phyloP scores from a whole-genome alignment of 2,329 filamentous ascomycete genomes.

The Pestalotiopsis sp. region DNA sequence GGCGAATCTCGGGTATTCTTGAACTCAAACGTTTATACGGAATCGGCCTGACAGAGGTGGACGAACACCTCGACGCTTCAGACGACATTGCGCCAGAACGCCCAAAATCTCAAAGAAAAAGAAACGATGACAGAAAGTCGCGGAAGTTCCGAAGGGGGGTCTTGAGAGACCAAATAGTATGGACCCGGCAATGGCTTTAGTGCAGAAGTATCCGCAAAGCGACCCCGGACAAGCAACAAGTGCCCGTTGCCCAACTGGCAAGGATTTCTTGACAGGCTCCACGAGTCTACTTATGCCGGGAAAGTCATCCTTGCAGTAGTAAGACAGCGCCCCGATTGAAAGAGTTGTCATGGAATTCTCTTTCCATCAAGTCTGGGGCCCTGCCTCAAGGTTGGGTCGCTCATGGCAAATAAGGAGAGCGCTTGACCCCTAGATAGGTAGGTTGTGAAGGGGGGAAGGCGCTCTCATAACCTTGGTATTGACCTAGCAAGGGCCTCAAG shows the following conservation, averaged over 20 bases:
- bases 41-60: neutral
- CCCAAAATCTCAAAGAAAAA: neutral
- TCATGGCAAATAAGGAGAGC: neutral
- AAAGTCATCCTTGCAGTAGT: neutral
- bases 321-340: neutral
- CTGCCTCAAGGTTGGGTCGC: neutral
- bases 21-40: conserved; percentile 10
- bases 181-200: neutral
- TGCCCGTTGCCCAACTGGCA: neutral
- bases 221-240: neutral
- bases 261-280: neutral
- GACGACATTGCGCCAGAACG: neutral
- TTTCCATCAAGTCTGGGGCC: too few relatives aligned
- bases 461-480: neutral
- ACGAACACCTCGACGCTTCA: neutral
- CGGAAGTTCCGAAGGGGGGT: neutral
- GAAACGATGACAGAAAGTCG: neutral
- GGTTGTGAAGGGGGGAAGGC: neutral
- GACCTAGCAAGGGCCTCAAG: neutral
- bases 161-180: neutral
- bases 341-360: too few relatives aligned
- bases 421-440: neutral
- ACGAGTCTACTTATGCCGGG: neutral
- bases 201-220: neutral
- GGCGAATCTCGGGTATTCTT: conserved; percentile 11